These are phyloP conservation scores for Cystobasidium ongulense DNA, from an alignment of 768 basidiomycete genomes.

Conservation along the genomic window DNA sequence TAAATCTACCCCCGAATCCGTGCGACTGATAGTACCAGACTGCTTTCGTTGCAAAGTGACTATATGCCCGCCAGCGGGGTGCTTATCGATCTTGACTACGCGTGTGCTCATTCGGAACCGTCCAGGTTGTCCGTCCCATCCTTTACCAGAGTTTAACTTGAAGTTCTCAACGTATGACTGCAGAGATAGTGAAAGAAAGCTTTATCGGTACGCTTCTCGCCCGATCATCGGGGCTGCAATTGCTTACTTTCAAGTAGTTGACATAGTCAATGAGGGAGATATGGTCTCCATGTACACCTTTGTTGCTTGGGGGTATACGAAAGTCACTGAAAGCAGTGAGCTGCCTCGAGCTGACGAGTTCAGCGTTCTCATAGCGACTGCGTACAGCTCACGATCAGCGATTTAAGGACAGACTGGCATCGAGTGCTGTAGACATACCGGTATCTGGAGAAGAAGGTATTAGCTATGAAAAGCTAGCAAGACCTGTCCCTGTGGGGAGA, in stretches of 20 bases:
- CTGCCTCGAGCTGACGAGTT: conserved; percentile 56
- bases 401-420: not conserved
- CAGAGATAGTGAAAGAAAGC: not conserved
- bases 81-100: conserved; percentile 48
- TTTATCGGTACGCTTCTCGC: not conserved
- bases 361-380: conserved; percentile 48
- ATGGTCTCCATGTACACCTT: conserved; percentile 47
- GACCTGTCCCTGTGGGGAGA: not conserved
- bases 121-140: conserved; percentile 35
- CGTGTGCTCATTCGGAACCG: conserved; percentile 48
- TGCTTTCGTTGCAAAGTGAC: conserved; percentile 45
- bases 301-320: conserved; percentile 50
- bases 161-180: conserved; percentile 40
- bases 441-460: not conserved
- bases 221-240: not conserved
- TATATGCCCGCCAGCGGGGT: conserved; percentile 45
- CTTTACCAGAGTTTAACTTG: conserved; percentile 28
- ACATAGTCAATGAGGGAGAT: conserved; percentile 53
- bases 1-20: not conserved
- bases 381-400: not conserved
- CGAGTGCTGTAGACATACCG: not conserved
- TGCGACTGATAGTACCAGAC: conserved; percentile 6
- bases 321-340: conserved; percentile 58
- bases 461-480: not conserved
- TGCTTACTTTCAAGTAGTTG: conserved; percentile 47